Evolutionary conservation across 2,329 filamentous ascomycete genomes (phyloP), one percentile per base, ranked within the genome.

Genomic region (Pseudogymnoascus sp.): DNA sequence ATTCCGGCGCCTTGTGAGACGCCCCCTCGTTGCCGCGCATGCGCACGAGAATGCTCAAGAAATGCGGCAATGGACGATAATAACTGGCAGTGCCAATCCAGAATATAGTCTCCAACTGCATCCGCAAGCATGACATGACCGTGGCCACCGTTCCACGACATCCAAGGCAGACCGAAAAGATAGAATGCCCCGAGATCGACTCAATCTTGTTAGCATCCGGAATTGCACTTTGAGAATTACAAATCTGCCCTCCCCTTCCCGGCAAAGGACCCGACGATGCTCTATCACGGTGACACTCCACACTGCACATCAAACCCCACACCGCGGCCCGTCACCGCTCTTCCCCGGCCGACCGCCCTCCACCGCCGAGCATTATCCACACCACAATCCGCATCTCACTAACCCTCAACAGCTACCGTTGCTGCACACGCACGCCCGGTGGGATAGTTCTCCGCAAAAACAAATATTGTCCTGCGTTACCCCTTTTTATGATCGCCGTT

Each of bases 291-390:
- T 56, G 26, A 56, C 50, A 33, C 50, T 33, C 50, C 46, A 31
- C 26, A 29, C 4, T 56, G 10, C 26, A 53, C 15, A 11, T 13
- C 46, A 26, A 56, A 56, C 50, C 50, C 50, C 50, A 56, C 50
- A 56, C 50, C 50, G 50, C 26, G 50, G 50, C 50, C 50, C 50
- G 50, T 56, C 50, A 56, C 26, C 50, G 50, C 50, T 56, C 50
- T 56, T 56, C 50, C 50, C 50, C 50, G 50, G n/a, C 50, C 50
- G 46, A 53, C 46, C 26, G 46, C 46, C 46, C 26, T 53, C 46
- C 46, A 31, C 46, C 46, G 46, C n/a, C 26, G 26, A 56, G 50
- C 50, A 56, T 56, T 56, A 7, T 56, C 50, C 50, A 56, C 50
- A 31, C 26, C 50, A 29, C 50, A 56, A 33, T 26, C 50, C n/a